Conservation (phyloP, 768 basidiomycete genomes). For the Gloeostereum incarnatum region DNA sequence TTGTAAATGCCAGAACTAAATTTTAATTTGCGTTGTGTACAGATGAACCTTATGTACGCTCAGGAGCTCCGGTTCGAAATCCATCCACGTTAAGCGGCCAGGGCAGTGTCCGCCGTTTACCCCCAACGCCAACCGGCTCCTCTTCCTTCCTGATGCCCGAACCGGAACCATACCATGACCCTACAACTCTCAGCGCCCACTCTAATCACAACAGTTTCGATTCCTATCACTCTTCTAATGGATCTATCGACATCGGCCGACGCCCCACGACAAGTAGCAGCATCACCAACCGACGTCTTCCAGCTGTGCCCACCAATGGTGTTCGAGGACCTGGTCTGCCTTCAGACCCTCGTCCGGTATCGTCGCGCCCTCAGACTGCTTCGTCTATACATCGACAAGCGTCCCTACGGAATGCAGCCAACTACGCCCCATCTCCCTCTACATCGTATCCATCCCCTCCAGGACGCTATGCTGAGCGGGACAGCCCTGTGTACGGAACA, state of each 20-base stretch:
- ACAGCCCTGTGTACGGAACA: no score
- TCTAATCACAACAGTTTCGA: conserved; percentile 15
- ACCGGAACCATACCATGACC: conserved; percentile 28
- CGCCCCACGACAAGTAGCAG: conserved; percentile 10
- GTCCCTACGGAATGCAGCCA: neutral
- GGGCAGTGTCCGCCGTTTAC: conserved; percentile 24
- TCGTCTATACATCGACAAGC: neutral
- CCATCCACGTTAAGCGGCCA: neutral
- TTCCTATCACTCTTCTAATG: conserved; percentile 16
- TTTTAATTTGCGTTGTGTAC: neutral
- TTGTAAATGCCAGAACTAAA: neutral
- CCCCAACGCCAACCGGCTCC: conserved; percentile 27
- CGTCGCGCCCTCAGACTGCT: neutral
- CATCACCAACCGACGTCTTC: conserved; percentile 11
- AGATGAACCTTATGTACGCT: no score
- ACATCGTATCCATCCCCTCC: neutral
- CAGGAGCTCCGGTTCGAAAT: neutral
- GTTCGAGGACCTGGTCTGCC: neutral
- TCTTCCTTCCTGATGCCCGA: conserved; percentile 28
- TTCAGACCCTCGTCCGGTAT: neutral
- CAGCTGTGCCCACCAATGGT: conserved; percentile 10
- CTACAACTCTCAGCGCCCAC: conserved; percentile 10
- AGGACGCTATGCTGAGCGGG: neutral
- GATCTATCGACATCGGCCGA: conserved; percentile 11
- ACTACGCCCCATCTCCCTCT: neutral